These are phyloP conservation scores for Aspergillus cristatus DNA, from an alignment of 495 filamentous ascomycete species.

Conservation along the genomic window DNA sequence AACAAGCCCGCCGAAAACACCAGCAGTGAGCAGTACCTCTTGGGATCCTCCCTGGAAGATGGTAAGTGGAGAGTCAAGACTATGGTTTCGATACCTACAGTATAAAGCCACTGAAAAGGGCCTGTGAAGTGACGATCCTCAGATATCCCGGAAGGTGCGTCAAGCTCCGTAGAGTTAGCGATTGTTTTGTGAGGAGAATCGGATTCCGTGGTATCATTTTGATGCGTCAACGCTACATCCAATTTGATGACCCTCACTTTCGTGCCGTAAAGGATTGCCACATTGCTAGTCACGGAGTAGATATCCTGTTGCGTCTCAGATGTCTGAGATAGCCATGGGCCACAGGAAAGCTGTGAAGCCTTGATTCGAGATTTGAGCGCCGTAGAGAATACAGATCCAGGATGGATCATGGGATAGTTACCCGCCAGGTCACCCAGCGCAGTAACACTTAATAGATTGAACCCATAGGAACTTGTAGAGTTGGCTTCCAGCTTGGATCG, in stretches of 20 bases:
- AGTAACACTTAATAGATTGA: constrained; percentile 19
- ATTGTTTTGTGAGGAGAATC: constrained; percentile 3
- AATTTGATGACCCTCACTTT: constrained; percentile 23
- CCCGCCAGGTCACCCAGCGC: constrained; percentile 7
- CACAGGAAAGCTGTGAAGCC: constrained; percentile 20
- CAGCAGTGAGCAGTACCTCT: constrained; percentile 13
- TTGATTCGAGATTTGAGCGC: constrained; percentile 15
- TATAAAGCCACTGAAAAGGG: constrained; percentile 26
- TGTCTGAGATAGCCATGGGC: constrained; percentile 25
- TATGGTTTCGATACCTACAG: constrained; percentile 14
- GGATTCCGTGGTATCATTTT: not conserved
- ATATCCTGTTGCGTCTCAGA: not conserved
- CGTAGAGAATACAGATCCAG: constrained; percentile 21
- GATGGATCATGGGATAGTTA: constrained; percentile 8
- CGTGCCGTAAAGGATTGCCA: constrained; percentile 22
- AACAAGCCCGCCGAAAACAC: constrained; percentile 15
- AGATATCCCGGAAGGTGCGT: constrained; percentile 3
- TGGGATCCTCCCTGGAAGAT: constrained; percentile 10
- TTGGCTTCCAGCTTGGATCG: constrained; percentile 1
- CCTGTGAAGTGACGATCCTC: constrained; percentile 18
- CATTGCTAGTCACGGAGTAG: constrained; percentile 12
- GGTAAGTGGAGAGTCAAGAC: constrained; percentile 4
- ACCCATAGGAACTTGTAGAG: constrained; percentile 6
- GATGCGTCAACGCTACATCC: constrained; percentile 9
- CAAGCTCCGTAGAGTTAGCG: constrained; percentile 11